Percentiles rank a stretch among this genome's conserved stretches.
phyloP scores from a whole-genome alignment of 768 basidiomycete species.

The Mycena sanguinolenta region DNA sequence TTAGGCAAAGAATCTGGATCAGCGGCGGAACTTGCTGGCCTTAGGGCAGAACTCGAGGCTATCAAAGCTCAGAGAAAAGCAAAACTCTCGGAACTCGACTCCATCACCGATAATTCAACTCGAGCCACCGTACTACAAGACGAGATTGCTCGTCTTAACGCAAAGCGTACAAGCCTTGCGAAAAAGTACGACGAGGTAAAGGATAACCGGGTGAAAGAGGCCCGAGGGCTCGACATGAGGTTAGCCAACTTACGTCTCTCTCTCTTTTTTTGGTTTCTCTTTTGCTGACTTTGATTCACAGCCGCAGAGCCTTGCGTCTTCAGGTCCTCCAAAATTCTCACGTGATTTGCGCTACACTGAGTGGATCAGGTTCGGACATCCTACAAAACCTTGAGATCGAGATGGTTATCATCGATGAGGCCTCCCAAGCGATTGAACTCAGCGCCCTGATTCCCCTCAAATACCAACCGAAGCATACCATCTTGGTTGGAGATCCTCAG shows the following conservation, averaged over 20 bases:
- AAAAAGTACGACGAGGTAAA: slow-evolving; percentile 81
- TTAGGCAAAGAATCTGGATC: slow-evolving; percentile 66
- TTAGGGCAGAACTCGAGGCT: slow-evolving; percentile 78
- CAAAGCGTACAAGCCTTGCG: slow-evolving; percentile 72
- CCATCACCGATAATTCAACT: slow-evolving; percentile 68
- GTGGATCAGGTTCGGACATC: slow-evolving; percentile 92
- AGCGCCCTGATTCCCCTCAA: slow-evolving; percentile 96
- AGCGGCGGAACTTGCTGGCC: slow-evolving; percentile 59
- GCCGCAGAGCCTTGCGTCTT: slow-evolving; percentile 76
- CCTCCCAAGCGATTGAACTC: slow-evolving; percentile 95
- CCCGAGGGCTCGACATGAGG: slow-evolving; percentile 82
- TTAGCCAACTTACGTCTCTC: background rate
- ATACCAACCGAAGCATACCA: slow-evolving; percentile 84
- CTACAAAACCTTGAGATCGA: slow-evolving; percentile 91
- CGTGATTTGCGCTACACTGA: slow-evolving; percentile 93
- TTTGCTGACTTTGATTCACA: slow-evolving; percentile 34
- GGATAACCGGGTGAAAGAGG: slow-evolving; percentile 87
- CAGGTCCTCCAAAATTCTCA: slow-evolving; percentile 91
- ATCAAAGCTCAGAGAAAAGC: slow-evolving; percentile 71
- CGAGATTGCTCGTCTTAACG: slow-evolving; percentile 75
- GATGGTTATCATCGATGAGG: slow-evolving; percentile 97
- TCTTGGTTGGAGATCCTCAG: slow-evolving; percentile 96
- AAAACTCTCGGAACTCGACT: slow-evolving; percentile 71
- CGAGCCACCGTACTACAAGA: slow-evolving; percentile 70
- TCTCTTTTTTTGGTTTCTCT: no score